Evolutionary conservation across 2,329 filamentous ascomycete genomes (phyloP).

Genomic region (Pseudogymnoascus sp.): DNA sequence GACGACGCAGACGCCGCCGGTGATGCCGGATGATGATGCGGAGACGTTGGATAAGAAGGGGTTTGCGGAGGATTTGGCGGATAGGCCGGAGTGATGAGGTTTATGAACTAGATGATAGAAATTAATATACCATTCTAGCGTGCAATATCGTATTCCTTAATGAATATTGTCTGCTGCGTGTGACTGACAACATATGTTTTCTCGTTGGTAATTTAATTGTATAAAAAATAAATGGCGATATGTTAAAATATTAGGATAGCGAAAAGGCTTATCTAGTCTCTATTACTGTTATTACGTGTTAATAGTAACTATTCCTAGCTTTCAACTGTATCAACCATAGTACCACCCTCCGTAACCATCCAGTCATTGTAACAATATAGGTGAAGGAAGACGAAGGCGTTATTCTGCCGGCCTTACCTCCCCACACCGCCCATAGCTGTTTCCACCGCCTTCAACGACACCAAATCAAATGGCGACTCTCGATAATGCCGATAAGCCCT

Average conservation of each 20-base stretch:
- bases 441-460: not conserved
- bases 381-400: not conserved
- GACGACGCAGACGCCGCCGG: constrained; percentile 38
- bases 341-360: not conserved
- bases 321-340: not conserved
- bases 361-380: not conserved
- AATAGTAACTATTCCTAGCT: not conserved
- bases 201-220: not conserved
- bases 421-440: not conserved
- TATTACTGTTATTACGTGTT: not conserved
- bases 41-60: constrained; percentile 48
- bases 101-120: not conserved
- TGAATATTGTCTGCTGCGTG: not conserved
- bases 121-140: not conserved
- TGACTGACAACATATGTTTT: not conserved
- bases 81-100: not conserved
- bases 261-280: too few species aligned
- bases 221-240: not conserved
- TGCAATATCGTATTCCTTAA: not conserved
- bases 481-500: constrained; percentile 6
- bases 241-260: not conserved
- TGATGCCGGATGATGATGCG: constrained; percentile 44
- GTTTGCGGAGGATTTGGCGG: constrained; percentile 40
- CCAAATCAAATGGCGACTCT: constrained; percentile 8
- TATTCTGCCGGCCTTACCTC: not conserved